Evolutionary conservation across 2,329 filamentous ascomycete species (phyloP), one percentile per base, ranked within the genome.

Genomic region (Colletotrichum tanaceti): DNA sequence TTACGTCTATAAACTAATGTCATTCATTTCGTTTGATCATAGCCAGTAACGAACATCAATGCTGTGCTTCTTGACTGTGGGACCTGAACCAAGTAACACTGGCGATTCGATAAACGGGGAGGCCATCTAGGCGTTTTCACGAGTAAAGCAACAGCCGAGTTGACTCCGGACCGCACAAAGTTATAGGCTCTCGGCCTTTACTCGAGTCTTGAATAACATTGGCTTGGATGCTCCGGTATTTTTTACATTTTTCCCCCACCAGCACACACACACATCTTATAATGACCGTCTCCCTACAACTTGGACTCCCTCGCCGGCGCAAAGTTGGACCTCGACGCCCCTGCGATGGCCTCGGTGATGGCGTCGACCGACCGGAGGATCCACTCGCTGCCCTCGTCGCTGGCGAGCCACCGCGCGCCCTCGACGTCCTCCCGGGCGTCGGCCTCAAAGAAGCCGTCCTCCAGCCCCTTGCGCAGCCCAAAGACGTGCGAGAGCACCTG

Each of bases 401-500:
- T 77, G 0, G 81, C 82, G 71, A 85, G 53, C 78, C 82, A 83
- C 69, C 80, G 77, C 39, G 81, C 76, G 2, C 74, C 79, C 68
- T 77, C 77, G 0, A 73, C 74, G 49, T 77, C 75, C 28, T 72
- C 73, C 35, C 63, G 71, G 4, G 58, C 64, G 41, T 79, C 79
- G 11, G 70, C 72, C 72, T 73, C 73, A 79, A 85, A 85, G 22
- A 81, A 83, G 1, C 90, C 91, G 77, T 93, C 90, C 71, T 91
- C 88, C 59, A 91, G 84, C 0, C 89, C 91, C 82, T 96, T 96
- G 67, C 91, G 80, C 79, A 97, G 76, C 0, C 93, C 93, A 80
- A 94, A 95, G 0, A 96, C 85, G 79, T 97, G 93, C 72, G 90
- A 93, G 20, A 91, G 80, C 14, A 97, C 92, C 82, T 96, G 93